A percentile compares a stretch with the other conserved stretches of the same genome.
phyloP scores from a whole-genome alignment of 2,329 filamentous ascomycete genomes.

The Drechslerella dactyloides region DNA sequence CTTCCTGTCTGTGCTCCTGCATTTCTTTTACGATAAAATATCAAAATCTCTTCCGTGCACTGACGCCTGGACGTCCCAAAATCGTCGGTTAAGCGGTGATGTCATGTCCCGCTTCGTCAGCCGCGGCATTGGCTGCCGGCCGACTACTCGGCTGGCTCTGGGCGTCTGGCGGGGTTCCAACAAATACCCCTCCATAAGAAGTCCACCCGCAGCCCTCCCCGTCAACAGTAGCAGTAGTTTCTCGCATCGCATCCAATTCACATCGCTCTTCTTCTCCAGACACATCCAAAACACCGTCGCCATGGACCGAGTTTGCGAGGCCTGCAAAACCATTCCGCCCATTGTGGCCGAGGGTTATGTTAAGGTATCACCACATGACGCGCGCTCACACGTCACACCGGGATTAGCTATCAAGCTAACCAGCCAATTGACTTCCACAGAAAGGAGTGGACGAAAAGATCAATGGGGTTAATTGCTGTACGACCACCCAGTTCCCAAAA shows the following conservation, averaged over 20 bases:
- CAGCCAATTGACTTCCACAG: not conserved
- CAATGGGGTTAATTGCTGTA: conserved; percentile 39
- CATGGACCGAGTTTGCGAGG: conserved; percentile 47
- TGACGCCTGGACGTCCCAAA: too few species aligned
- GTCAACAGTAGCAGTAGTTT: not conserved
- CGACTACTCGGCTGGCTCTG: too few species aligned
- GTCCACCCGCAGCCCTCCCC: too few species aligned
- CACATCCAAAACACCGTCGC: conserved; percentile 1
- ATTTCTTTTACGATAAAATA: too few species aligned
- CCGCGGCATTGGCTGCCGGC: too few species aligned
- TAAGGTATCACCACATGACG: conserved; percentile 14
- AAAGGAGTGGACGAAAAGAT: conserved; percentile 41
- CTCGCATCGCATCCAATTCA: not conserved
- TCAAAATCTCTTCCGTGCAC: too few species aligned
- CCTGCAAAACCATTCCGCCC: conserved; percentile 44
- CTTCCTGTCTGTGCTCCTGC: too few species aligned
- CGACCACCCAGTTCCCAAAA: not conserved
- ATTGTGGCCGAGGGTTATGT: conserved; percentile 35
- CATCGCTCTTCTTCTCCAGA: not conserved
- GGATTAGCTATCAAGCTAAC: not conserved
- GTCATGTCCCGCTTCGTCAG: too few species aligned
- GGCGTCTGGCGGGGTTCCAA: too few species aligned
- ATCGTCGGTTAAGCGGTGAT: too few species aligned
- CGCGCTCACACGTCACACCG: not conserved
- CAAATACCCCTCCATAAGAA: too few species aligned